Conservation (phyloP, 352 stramenopile genomes). For the Thraustochytrium sp. region DNA sequence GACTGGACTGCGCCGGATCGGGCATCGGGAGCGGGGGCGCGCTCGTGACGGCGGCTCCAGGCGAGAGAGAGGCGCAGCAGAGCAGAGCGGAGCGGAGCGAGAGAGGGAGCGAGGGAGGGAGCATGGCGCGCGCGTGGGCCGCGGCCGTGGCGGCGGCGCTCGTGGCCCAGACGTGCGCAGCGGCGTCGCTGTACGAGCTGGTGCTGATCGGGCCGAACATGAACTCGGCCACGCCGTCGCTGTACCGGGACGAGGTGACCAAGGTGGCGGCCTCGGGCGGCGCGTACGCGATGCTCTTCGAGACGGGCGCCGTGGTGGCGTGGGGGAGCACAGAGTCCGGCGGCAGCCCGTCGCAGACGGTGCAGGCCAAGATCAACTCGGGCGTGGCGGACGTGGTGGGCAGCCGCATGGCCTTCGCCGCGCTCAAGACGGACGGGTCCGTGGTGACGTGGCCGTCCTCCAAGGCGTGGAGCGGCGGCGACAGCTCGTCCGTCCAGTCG, state of each 20-base stretch:
- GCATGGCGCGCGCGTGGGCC: not conserved
- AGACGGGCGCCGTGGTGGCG: not conserved
- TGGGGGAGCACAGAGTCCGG: not conserved
- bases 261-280: not conserved
- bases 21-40: too few relatives aligned
- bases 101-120: not conserved
- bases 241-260: not conserved
- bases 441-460: conserved; percentile 1
- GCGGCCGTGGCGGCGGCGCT: not conserved
- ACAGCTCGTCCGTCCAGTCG: not conserved
- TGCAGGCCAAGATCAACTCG: not conserved
- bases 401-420: conserved; percentile 5
- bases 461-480: not conserved
- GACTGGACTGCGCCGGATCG: too few relatives aligned
- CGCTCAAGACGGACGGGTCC: conserved; percentile 10
- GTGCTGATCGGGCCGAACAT: not conserved
- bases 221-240: not conserved
- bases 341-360: not conserved
- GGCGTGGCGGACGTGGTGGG: not conserved
- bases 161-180: not conserved
- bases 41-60: too few relatives aligned
- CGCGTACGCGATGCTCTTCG: not conserved
- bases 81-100: not conserved
- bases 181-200: not conserved
- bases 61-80: too few relatives aligned